These are phyloP conservation scores for Termitomyces sp. DNA, from an alignment of 768 basidiomycete genomes.

Conservation along the genomic window DNA sequence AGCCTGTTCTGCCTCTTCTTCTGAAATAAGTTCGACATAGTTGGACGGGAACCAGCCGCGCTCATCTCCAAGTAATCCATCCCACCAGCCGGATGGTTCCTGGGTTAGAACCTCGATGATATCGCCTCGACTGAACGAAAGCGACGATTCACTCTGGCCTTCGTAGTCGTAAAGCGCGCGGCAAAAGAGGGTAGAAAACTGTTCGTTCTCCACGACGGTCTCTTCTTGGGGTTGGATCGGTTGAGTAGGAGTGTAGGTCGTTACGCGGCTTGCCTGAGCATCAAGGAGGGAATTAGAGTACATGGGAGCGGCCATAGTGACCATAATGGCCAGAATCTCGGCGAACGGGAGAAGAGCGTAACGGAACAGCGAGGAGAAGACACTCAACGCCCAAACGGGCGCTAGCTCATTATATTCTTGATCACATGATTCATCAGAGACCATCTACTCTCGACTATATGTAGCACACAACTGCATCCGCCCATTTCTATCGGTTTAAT, in stretches of 20 bases:
- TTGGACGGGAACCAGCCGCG: constrained; percentile 98
- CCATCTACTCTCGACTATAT: no score
- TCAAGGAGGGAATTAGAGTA: constrained; percentile 20
- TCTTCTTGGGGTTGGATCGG: constrained; percentile 29
- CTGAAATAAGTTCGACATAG: constrained; percentile 78
- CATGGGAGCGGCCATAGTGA: constrained; percentile 27
- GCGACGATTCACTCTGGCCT: constrained; percentile 82
- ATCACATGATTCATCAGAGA: constrained; percentile 10
- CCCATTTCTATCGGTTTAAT: no score
- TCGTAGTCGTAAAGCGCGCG: constrained; percentile 90
- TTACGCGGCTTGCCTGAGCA: constrained; percentile 17
- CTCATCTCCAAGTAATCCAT: constrained; percentile 84
- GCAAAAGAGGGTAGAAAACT: constrained; percentile 78
- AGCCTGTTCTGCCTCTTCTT: constrained; percentile 74
- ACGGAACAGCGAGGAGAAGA: constrained; percentile 12
- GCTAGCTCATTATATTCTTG: constrained; percentile 12
- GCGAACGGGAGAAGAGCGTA: constrained; percentile 8
- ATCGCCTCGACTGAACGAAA: constrained; percentile 84
- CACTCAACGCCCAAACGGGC: background rate
- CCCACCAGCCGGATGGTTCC: constrained; percentile 97
- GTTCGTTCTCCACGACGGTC: constrained; percentile 50
- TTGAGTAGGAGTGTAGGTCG: constrained; percentile 15
- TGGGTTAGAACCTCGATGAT: constrained; percentile 92
- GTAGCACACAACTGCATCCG: no score
- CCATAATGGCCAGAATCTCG: constrained; percentile 20